These are phyloP conservation scores for Panellus pusillus DNA, from an alignment of 768 basidiomycete species.

Conservation along the genomic window DNA sequence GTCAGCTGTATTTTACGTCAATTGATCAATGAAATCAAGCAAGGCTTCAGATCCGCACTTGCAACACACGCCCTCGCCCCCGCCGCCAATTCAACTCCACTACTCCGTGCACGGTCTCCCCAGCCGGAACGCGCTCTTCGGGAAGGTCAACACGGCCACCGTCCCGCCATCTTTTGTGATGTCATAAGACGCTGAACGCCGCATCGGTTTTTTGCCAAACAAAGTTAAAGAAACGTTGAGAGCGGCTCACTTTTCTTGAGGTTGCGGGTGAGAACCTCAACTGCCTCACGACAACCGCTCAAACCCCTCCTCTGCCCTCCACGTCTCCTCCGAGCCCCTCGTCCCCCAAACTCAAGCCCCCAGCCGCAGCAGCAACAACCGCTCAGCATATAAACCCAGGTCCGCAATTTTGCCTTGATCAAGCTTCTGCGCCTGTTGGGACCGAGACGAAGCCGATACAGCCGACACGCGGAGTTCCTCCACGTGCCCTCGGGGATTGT, in stretches of 20 bases:
- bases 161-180: slow-evolving; percentile 90
- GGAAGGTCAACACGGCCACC: slow-evolving; percentile 89
- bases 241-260: slow-evolving; percentile 74
- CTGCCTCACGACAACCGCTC: slow-evolving; percentile 76
- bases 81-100: slow-evolving; percentile 79
- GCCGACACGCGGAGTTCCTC: slow-evolving; percentile 5
- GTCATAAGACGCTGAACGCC: slow-evolving; percentile 78
- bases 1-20: slow-evolving; percentile 57
- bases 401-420: slow-evolving; percentile 40
- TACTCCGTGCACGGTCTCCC: slow-evolving; percentile 88
- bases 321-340: slow-evolving; percentile 27
- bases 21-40: neutral
- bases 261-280: slow-evolving; percentile 88
- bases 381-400: slow-evolving; percentile 52
- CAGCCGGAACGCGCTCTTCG: slow-evolving; percentile 86
- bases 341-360: slow-evolving; percentile 31
- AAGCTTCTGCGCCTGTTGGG: neutral
- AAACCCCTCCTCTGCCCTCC: slow-evolving; percentile 47
- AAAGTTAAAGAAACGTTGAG: neutral
- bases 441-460: neutral
- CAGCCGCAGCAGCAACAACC: slow-evolving; percentile 41
- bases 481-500: slow-evolving; percentile 22
- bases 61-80: slow-evolving; percentile 75
- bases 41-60: slow-evolving; percentile 50
- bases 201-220: neutral